Base-by-base conservation (phyloP, 495 filamentous ascomycete genomes). In the Xylaria scruposa region DNA sequence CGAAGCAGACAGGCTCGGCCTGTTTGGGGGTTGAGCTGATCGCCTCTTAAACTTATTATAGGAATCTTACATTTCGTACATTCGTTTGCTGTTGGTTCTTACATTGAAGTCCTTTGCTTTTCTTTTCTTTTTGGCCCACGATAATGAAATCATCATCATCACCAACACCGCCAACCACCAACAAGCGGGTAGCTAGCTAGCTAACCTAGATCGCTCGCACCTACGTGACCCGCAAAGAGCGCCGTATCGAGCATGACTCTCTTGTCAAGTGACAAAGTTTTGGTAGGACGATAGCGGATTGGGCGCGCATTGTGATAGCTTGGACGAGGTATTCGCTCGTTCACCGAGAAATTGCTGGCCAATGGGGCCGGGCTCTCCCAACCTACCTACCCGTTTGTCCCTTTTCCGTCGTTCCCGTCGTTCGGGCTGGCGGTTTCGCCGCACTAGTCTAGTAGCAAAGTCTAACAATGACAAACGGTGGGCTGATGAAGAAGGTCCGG, bases 211-310 rank as follows among this genome's bases (percentile, higher is more conserved):
- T 26, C 4, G 44, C 29, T 38, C 42, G 24, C n/a, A 53, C 64
- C 33, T 54, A 40, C 64, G 53, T 17, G 19, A 47, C 26, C 62
- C 42, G 42, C 24, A 44, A 65, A 33, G 24, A 64, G 21, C 26
- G 21, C 61, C 61, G 59, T 15, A 51, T 38, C 17, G 13, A 66
- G 38, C 62, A n/a, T 56, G 49, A 44, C 46, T 31, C 17, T 46
- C 46, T 42, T 51, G 65, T 67, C 65, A 67, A 67, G 65, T 67
- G 65, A 67, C 65, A 56, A 56, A 40, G 29, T 29, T 29, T 21
- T n/a, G 29, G 65, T 56, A 67, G 33, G 21, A 67, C 47, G 17
- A 13, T 49, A 67, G 49, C n/a, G 36, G n/a, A 67, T 67, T 67
- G 64, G 10, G 65, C 21, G 65, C 49, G 65, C 36, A n/a, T 10